Percentiles rank a stretch among this genome's conserved stretches.
These are phyloP conservation scores for Chromosphaera perkinsii DNA, from an alignment of 208 protist species.

Conservation along the genomic window DNA sequence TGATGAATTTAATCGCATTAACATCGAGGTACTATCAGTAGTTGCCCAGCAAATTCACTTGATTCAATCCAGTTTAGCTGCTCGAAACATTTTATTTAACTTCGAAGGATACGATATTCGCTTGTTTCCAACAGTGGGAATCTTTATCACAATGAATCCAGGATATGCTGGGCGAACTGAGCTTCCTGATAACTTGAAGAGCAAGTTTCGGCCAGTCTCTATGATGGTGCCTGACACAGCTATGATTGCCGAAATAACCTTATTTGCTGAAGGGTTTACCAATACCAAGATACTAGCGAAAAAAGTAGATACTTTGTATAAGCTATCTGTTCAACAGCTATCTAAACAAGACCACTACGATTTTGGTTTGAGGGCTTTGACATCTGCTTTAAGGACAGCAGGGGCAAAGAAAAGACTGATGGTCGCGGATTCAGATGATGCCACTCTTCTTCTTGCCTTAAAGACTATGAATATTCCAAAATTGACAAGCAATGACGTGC, in stretches of 20 bases:
- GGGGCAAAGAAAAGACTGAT: constrained; percentile 79
- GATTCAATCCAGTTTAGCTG: constrained; percentile 55
- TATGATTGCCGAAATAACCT: constrained; percentile 94
- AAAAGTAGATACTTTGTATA: constrained; percentile 92
- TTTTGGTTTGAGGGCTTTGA: constrained; percentile 93
- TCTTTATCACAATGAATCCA: constrained; percentile 98
- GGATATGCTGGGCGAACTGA: constrained; percentile 95
- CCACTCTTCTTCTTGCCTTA: constrained; percentile 87
- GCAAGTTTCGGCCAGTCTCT: constrained; percentile 89
- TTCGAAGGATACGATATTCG: constrained; percentile 85
- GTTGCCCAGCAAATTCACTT: constrained; percentile 92
- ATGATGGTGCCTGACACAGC: constrained; percentile 96
- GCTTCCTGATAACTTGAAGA: constrained; percentile 96
- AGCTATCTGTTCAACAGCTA: constrained; percentile 90
- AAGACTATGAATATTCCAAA: constrained; percentile 94
- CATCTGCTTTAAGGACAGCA: constrained; percentile 87
- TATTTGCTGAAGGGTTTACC: constrained; percentile 91
- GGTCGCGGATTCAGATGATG: constrained; percentile 79
- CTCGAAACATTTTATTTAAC: constrained; percentile 60
- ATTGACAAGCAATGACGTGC: constrained; percentile 89
- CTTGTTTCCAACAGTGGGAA: constrained; percentile 87
- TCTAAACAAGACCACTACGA: constrained; percentile 97
- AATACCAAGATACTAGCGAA: constrained; percentile 82
- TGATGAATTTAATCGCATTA: no score
- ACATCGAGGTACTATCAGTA: constrained; percentile 94